A percentile compares a stretch with the other conserved stretches of the same genome.
Conservation (phyloP, 75 land plant genomes). For the Larix kaempferi region DNA sequence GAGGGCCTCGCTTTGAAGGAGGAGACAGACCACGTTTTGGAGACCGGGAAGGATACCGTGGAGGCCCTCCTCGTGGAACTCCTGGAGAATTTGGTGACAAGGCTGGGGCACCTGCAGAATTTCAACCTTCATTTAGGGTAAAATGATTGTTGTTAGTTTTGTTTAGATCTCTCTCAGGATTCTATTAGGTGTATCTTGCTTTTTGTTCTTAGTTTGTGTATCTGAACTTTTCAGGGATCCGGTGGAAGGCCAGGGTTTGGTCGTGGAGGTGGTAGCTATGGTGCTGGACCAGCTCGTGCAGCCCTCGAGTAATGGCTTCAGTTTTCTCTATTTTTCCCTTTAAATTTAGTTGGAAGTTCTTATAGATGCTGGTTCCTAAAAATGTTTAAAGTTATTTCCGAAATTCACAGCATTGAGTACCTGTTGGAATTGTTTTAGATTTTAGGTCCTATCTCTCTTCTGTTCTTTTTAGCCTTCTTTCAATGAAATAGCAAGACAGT, state of each 20-base stretch:
- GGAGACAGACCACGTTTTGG: conserved; percentile 53
- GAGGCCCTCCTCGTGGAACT: conserved; percentile 34
- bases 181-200: neutral
- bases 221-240: neutral
- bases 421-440: neutral
- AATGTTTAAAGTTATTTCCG: too few species aligned
- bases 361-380: neutral
- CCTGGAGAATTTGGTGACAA: conserved; percentile 41
- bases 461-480: neutral
- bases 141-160: neutral
- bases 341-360: neutral
- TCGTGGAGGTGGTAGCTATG: conserved; percentile 21
- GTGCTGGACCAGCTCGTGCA: neutral
- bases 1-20: conserved; percentile 54
- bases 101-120: conserved; percentile 51
- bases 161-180: neutral
- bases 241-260: conserved; percentile 35
- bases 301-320: neutral
- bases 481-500: neutral
- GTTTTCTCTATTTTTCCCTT: neutral
- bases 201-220: neutral
- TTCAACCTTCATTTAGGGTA: conserved; percentile 46
- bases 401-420: neutral
- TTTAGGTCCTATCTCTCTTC: neutral
- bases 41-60: conserved; percentile 48